These are phyloP conservation scores for Blastosporella zonata DNA, from an alignment of 1,284 basidiomycete species.

Conservation along the genomic window DNA sequence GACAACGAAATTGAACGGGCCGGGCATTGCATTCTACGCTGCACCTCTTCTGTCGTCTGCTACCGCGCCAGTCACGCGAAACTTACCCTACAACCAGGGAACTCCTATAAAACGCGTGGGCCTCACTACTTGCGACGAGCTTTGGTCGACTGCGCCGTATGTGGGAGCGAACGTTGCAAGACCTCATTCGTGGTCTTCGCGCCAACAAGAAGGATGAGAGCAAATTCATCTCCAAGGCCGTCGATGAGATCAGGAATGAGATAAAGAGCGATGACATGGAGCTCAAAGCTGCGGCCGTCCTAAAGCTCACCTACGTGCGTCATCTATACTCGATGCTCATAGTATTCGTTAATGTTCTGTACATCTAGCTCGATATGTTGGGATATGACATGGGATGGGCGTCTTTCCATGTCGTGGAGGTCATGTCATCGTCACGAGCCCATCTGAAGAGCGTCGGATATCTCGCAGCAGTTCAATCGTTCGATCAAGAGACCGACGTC, in stretches of 20 bases:
- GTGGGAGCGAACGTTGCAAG: constrained; percentile 93
- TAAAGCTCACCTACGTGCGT: constrained; percentile 96
- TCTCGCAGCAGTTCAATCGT: constrained; percentile 91
- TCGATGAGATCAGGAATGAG: constrained; percentile 88
- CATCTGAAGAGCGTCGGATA: constrained; percentile 97
- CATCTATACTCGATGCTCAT: constrained; percentile 11
- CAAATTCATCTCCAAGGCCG: constrained; percentile 77
- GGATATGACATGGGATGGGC: constrained; percentile 90
- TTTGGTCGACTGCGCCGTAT: constrained; percentile 36
- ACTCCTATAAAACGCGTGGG: not conserved
- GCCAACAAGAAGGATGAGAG: constrained; percentile 83
- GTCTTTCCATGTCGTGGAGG: constrained; percentile 94
- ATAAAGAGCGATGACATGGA: constrained; percentile 95
- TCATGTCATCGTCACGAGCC: constrained; percentile 91
- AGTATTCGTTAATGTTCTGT: constrained; percentile 15
- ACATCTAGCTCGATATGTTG: constrained; percentile 82
- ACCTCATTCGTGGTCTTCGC: constrained; percentile 87
- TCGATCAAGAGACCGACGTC: constrained; percentile 93
- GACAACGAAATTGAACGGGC: not conserved
- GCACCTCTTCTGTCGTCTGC: not conserved
- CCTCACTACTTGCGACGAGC: not conserved
- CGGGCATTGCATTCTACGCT: not conserved
- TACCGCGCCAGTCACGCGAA: not conserved
- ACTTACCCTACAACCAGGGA: not conserved
- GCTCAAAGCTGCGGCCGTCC: constrained; percentile 90